These are phyloP conservation scores for Straminergon stramineum DNA, from an alignment of 225 moss, liverwort and hornwort species.

Conservation along the genomic window DNA sequence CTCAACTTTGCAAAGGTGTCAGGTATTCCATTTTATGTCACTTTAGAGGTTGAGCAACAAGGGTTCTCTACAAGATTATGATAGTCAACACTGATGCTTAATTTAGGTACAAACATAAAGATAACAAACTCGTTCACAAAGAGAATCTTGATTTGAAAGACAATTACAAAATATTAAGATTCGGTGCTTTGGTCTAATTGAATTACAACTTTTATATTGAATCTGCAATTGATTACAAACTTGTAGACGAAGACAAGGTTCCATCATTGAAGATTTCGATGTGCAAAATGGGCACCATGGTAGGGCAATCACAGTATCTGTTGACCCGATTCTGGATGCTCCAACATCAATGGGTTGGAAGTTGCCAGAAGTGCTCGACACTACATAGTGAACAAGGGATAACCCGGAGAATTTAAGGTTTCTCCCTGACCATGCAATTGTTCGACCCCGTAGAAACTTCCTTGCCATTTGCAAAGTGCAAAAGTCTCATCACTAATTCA, in stretches of 20 bases:
- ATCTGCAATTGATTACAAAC: background rate
- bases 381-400: background rate
- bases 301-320: background rate
- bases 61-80: background rate
- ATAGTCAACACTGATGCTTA: too few species aligned
- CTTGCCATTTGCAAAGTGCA: background rate
- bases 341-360: conserved; percentile 1
- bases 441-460: background rate
- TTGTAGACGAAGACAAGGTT: background rate
- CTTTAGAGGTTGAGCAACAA: background rate
- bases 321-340: background rate
- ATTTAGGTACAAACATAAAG: background rate
- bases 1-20: background rate
- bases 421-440: background rate
- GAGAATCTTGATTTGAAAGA: background rate
- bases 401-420: background rate
- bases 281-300: background rate
- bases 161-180: background rate
- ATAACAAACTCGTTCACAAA: background rate
- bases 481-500: background rate
- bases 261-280: background rate
- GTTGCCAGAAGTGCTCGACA: conserved; percentile 11
- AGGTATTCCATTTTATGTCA: background rate
- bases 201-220: background rate
- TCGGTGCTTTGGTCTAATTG: background rate